Evolutionary conservation across 805 yeast species (phyloP).

Genomic region (Pichia exigua): DNA sequence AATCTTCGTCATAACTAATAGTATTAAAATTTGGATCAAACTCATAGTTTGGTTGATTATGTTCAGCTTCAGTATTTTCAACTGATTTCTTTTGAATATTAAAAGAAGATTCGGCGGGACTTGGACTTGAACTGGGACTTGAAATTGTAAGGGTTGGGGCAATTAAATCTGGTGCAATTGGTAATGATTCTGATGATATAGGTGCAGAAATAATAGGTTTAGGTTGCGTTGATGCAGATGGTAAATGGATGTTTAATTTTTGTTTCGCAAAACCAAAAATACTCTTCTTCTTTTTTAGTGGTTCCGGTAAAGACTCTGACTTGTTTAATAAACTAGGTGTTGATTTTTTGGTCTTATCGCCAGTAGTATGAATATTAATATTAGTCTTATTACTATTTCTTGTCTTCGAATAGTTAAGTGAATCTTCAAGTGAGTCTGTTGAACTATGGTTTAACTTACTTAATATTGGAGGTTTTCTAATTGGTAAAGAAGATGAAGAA

Average conservation of each 20-base stretch:
- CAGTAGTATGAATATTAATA: not conserved
- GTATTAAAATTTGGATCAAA: not conserved
- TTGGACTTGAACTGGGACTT: not conserved
- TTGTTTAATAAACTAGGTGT: conserved; percentile 7
- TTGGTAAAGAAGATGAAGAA: not conserved
- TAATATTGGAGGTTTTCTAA: not conserved
- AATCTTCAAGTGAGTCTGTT: not conserved
- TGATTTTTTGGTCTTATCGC: conserved; percentile 7
- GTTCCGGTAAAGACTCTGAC: not conserved
- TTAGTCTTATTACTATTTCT: not conserved
- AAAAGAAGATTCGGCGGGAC: not conserved
- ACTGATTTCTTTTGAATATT: not conserved
- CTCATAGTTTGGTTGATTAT: not conserved
- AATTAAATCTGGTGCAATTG: not conserved
- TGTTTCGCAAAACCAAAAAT: conserved; percentile 5
- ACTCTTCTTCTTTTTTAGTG: not conserved
- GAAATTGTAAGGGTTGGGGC: not conserved
- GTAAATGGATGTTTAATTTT: not conserved
- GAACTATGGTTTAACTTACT: not conserved
- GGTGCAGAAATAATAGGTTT: conserved; percentile 2
- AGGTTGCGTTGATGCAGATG: not conserved
- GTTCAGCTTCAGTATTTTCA: not conserved
- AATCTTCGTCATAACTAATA: not conserved
- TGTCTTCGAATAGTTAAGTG: not conserved
- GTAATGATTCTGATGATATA: not conserved